These are phyloP conservation scores for Carex parvula DNA, from an alignment of 176 grass and related monocot genomes.

Conservation along the genomic window DNA sequence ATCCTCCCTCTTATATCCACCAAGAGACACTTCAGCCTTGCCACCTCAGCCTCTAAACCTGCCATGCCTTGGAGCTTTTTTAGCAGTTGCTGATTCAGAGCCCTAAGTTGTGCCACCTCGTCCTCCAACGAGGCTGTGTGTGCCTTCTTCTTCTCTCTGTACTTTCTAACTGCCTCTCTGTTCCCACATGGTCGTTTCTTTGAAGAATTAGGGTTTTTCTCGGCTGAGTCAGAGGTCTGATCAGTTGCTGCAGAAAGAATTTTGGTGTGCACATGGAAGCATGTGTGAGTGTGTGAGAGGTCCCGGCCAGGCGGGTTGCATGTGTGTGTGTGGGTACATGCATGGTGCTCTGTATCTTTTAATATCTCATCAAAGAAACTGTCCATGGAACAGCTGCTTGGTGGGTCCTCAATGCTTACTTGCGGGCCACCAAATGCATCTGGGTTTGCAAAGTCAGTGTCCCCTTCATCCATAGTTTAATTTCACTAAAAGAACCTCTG, in stretches of 20 bases:
- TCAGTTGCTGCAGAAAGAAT: conserved; percentile 31
- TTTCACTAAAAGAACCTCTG: neutral
- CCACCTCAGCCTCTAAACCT: conserved; percentile 59
- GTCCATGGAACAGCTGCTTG: conserved; percentile 39
- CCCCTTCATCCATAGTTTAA: conserved; percentile 53
- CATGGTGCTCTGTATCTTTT: conserved; percentile 37
- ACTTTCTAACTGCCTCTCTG: conserved; percentile 87
- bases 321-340: conserved; percentile 83
- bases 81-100: conserved; percentile 61
- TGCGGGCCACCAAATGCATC: conserved; percentile 51
- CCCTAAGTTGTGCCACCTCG: conserved; percentile 65
- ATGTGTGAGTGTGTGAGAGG: conserved; percentile 68
- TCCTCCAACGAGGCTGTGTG: conserved; percentile 80
- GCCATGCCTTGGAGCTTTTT: conserved; percentile 57
- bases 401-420: conserved; percentile 23
- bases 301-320: conserved; percentile 62
- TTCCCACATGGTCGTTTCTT: conserved; percentile 52
- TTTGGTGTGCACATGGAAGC: conserved; percentile 77
- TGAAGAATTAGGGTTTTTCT: conserved; percentile 27
- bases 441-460: conserved; percentile 46
- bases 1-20: conserved; percentile 71
- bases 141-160: conserved; percentile 96
- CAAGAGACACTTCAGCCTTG: conserved; percentile 64
- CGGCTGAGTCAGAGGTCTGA: conserved; percentile 29
- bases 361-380: conserved; percentile 62